Evolutionary conservation across 306 rosid species (phyloP).

Genomic region (Sophora flavescens): DNA sequence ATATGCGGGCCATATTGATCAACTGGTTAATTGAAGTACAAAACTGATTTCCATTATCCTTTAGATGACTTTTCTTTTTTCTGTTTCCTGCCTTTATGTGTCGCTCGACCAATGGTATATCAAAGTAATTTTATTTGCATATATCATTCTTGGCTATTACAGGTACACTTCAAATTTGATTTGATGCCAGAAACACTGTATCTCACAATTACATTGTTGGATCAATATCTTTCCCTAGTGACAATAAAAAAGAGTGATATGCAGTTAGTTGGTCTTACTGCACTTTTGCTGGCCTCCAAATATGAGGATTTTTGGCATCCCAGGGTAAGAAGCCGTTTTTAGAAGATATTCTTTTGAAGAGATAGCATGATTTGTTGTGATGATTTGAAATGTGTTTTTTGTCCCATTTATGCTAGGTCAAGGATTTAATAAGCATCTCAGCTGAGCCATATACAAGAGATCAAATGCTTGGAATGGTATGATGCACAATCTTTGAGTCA

Average conservation of each 20-base stretch:
- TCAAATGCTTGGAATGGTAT: conserved; percentile 87
- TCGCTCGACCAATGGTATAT: conserved; percentile 22
- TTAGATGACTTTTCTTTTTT: conserved; percentile 15
- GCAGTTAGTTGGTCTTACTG: conserved; percentile 95
- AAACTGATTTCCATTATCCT: conserved; percentile 32
- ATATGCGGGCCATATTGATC: conserved; percentile 85
- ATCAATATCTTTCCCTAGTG: conserved; percentile 83
- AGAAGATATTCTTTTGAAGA: conserved; percentile 22
- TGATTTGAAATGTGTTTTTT: conserved; percentile 33
- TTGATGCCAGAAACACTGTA: conserved; percentile 92
- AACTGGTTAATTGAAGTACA: conserved; percentile 92
- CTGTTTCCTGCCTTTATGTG: conserved; percentile 7
- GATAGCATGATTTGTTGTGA: conserved; percentile 22
- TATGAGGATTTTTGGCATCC: conserved; percentile 98
- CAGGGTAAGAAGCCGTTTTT: conserved; percentile 56
- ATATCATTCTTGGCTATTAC: conserved; percentile 41
- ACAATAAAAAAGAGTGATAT: conserved; percentile 67
- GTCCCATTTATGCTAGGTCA: conserved; percentile 58
- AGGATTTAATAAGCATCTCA: conserved; percentile 82
- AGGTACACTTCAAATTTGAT: conserved; percentile 91
- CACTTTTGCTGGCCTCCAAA: conserved; percentile 88
- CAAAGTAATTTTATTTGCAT: conserved; percentile 35
- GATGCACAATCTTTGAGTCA: background rate
- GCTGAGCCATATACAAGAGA: conserved; percentile 87
- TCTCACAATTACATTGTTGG: conserved; percentile 77